A percentile compares a stretch with the other conserved stretches of the same genome.
Evolutionary conservation across 371 early-diverging fungal species (phyloP).

Genomic region (Apophysomyces elegans): DNA sequence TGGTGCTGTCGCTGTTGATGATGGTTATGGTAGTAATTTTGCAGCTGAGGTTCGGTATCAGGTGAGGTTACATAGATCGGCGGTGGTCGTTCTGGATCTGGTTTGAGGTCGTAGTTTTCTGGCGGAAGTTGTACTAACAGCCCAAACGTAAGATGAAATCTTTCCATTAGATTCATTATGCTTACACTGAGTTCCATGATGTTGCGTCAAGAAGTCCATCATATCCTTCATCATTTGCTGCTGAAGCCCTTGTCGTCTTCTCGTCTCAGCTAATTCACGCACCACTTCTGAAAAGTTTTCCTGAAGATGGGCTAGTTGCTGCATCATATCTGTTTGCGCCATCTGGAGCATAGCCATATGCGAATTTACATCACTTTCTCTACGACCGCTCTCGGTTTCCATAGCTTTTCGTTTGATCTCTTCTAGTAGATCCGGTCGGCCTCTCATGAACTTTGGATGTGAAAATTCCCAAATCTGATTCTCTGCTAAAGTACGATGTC

Average conservation of each 20-base stretch:
- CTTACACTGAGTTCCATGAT: constrained; percentile 41
- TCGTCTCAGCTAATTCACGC: constrained; percentile 69
- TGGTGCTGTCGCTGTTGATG: constrained; percentile 3
- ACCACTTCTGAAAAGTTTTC: constrained; percentile 69
- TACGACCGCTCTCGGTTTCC: constrained; percentile 68
- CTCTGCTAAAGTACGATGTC: constrained; percentile 72
- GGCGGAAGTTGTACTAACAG: constrained; percentile 6
- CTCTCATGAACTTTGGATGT: constrained; percentile 77
- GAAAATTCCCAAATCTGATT: constrained; percentile 89
- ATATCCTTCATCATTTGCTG: constrained; percentile 60
- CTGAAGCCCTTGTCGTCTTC: constrained; percentile 56
- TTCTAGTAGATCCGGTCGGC: constrained; percentile 73
- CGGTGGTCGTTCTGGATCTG: constrained; percentile 29
- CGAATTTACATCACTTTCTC: constrained; percentile 67
- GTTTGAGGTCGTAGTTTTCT: constrained; percentile 18
- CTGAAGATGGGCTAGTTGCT: constrained; percentile 73
- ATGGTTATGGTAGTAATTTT: constrained; percentile 11
- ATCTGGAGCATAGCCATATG: constrained; percentile 71
- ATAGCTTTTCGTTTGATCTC: constrained; percentile 80
- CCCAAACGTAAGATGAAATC: neutral
- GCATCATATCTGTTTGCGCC: constrained; percentile 66
- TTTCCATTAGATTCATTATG: neutral
- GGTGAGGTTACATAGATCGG: constrained; percentile 26
- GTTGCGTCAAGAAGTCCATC: constrained; percentile 52
- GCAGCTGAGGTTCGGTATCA: constrained; percentile 18